These are phyloP conservation scores for Starmerella scarabaei DNA, from an alignment of 805 yeast genomes.

Conservation along the genomic window DNA sequence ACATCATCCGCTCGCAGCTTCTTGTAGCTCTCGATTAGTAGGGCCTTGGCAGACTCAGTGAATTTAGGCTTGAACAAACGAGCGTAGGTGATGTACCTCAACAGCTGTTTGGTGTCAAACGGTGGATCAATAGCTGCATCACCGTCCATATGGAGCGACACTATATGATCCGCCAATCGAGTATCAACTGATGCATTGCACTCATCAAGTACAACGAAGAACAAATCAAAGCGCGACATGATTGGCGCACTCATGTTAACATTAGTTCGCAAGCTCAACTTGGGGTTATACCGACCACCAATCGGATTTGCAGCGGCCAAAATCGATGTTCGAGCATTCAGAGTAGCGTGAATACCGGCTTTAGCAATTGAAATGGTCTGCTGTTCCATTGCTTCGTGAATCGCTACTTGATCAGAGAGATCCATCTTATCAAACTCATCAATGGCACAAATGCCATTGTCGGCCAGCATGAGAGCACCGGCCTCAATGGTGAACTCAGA, in stretches of 20 bases:
- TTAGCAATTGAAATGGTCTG: constrained; percentile 97
- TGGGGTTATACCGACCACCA: constrained; percentile 91
- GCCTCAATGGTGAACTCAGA: constrained; percentile 97
- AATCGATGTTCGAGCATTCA: constrained; percentile 92
- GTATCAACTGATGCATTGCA: constrained; percentile 86
- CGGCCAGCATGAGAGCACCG: constrained; percentile 96
- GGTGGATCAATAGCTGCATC: constrained; percentile 89
- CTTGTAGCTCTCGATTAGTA: constrained; percentile 64
- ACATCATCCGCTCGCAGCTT: constrained; percentile 83
- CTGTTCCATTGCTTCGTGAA: constrained; percentile 99
- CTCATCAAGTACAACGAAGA: constrained; percentile 88
- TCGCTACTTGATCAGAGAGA: constrained; percentile 86
- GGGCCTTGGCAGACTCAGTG: constrained; percentile 67
- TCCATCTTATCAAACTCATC: constrained; percentile 99
- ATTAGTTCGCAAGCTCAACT: constrained; percentile 69
- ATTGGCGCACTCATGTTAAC: constrained; percentile 95
- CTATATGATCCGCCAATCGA: constrained; percentile 82
- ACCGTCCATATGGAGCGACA: constrained; percentile 76
- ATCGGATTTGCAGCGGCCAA: constrained; percentile 98
- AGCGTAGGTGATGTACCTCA: constrained; percentile 82
- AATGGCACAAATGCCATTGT: constrained; percentile 95
- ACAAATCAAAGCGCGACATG: constrained; percentile 94
- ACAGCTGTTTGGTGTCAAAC: constrained; percentile 72
- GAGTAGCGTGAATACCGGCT: constrained; percentile 96
- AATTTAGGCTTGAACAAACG: constrained; percentile 82